phyloP scores from a whole-genome alignment of 441 rosid species.

The Erodium chrysanthum region DNA sequence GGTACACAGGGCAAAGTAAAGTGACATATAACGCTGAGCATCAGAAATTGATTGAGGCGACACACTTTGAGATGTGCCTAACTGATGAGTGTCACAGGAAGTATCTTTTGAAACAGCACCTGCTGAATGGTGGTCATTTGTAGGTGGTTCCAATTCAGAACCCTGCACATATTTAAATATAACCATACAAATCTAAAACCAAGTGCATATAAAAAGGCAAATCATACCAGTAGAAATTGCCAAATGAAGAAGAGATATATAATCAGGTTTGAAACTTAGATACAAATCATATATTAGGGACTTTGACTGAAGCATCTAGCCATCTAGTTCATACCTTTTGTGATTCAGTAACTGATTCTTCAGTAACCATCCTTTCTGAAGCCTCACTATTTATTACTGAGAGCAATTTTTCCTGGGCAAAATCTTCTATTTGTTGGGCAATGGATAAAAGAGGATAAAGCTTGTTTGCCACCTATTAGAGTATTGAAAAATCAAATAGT shows the following conservation, averaged over 20 bases:
- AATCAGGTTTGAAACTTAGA: neutral
- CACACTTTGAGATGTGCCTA: slow-evolving; percentile 28
- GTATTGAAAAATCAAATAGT: slow-evolving; percentile 22
- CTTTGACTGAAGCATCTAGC: neutral
- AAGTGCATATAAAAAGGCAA: neutral
- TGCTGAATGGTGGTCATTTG: slow-evolving; percentile 35
- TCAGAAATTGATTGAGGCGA: slow-evolving; percentile 44
- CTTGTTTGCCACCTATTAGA: slow-evolving; percentile 85
- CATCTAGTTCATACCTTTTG: slow-evolving; percentile 41
- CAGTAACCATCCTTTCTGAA: slow-evolving; percentile 37
- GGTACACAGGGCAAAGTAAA: slow-evolving; percentile 95
- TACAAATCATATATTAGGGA: neutral
- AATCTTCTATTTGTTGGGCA: slow-evolving; percentile 79
- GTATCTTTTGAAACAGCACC: slow-evolving; percentile 35
- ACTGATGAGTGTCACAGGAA: slow-evolving; percentile 38
- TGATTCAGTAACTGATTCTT: slow-evolving; percentile 35
- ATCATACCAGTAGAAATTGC: neutral
- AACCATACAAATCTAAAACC: neutral
- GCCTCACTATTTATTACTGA: slow-evolving; percentile 38
- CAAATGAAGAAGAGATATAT: neutral
- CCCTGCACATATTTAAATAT: slow-evolving; percentile 34
- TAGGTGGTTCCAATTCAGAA: slow-evolving; percentile 36
- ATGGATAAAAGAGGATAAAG: slow-evolving; percentile 71
- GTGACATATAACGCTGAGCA: slow-evolving; percentile 87
- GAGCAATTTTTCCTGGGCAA: slow-evolving; percentile 61